Percentiles rank a stretch among this genome's conserved stretches.
These are phyloP conservation scores for Ophiosphaerella narmari DNA, from an alignment of 2,329 filamentous ascomycete genomes.

Conservation along the genomic window DNA sequence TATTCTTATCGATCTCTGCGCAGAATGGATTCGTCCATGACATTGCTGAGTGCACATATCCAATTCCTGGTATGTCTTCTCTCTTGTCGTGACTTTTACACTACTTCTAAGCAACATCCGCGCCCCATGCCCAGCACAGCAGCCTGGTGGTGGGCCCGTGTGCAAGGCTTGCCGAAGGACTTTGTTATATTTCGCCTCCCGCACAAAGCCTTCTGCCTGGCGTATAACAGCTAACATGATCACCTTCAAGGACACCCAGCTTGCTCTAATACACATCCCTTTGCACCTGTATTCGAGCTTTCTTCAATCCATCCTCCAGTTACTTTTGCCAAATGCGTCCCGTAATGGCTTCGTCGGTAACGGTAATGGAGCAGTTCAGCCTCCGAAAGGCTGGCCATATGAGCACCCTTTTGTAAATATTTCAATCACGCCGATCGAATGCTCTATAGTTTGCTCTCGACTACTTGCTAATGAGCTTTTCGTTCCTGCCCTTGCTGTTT, in stretches of 20 bases:
- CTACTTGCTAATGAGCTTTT: constrained; percentile 77
- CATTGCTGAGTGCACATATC: constrained; percentile 54
- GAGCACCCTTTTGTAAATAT: constrained; percentile 88
- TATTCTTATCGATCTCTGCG: constrained; percentile 42
- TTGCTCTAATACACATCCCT: constrained; percentile 90
- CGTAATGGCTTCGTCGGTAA: constrained; percentile 31
- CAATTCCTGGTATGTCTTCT: constrained; percentile 52
- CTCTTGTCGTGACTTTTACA: constrained; percentile 24
- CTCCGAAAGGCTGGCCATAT: constrained; percentile 51
- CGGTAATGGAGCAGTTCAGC: constrained; percentile 38
- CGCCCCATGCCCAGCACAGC: constrained; percentile 26
- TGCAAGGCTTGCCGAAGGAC: constrained; percentile 34
- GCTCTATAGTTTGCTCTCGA: constrained; percentile 85
- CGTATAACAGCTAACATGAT: constrained; percentile 42
- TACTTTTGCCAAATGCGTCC: constrained; percentile 70
- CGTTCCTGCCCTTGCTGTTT: constrained; percentile 67
- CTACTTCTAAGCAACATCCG: constrained; percentile 14
- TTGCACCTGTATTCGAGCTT: constrained; percentile 76
- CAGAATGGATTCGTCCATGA: constrained; percentile 52
- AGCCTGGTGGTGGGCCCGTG: constrained; percentile 31
- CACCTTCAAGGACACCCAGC: constrained; percentile 73
- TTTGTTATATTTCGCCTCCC: constrained; percentile 39
- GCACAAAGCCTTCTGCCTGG: constrained; percentile 27
- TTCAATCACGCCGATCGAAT: constrained; percentile 88
- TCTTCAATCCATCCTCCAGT: constrained; percentile 82